Evolutionary conservation across 2,329 filamentous ascomycete species (phyloP).

Genomic region (Colletotrichum sp.): DNA sequence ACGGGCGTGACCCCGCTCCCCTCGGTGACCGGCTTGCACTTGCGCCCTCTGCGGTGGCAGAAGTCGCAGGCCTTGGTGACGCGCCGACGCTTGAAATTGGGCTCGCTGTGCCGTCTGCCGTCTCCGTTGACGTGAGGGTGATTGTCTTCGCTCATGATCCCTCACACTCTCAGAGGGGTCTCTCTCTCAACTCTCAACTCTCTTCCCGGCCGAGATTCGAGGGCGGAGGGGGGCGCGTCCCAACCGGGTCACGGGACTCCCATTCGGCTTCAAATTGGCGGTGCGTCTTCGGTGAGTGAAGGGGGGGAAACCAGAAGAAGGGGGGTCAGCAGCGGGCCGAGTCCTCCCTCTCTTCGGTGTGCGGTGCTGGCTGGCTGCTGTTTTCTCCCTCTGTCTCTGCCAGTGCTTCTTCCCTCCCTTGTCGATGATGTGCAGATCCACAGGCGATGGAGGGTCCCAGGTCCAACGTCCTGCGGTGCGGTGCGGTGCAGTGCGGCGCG

Average conservation of each 20-base stretch:
- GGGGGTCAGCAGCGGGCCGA: background rate
- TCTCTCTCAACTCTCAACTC: background rate
- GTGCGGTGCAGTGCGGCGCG: background rate
- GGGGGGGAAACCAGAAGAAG: background rate
- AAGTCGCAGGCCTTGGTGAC: conserved; percentile 25
- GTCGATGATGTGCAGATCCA: conserved; percentile 10
- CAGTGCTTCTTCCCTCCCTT: background rate
- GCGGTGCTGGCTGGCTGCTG: background rate
- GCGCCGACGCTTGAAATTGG: conserved; percentile 17
- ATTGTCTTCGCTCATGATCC: background rate
- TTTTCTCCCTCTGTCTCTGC: background rate
- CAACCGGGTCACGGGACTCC: conserved; percentile 10
- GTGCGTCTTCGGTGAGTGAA: background rate
- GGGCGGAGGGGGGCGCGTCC: background rate
- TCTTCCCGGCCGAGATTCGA: background rate
- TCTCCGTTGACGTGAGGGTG: background rate
- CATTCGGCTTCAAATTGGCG: background rate
- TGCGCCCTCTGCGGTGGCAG: conserved; percentile 21
- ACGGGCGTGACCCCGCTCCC: background rate
- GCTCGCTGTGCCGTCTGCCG: conserved; percentile 4
- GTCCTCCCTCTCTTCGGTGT: background rate
- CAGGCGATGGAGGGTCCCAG: background rate
- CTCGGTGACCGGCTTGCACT: conserved; percentile 21
- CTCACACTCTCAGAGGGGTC: background rate
- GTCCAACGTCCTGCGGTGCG: background rate